Evolutionary conservation across 2,329 filamentous ascomycete genomes (phyloP).

Genomic region (Aspergillus persii): DNA sequence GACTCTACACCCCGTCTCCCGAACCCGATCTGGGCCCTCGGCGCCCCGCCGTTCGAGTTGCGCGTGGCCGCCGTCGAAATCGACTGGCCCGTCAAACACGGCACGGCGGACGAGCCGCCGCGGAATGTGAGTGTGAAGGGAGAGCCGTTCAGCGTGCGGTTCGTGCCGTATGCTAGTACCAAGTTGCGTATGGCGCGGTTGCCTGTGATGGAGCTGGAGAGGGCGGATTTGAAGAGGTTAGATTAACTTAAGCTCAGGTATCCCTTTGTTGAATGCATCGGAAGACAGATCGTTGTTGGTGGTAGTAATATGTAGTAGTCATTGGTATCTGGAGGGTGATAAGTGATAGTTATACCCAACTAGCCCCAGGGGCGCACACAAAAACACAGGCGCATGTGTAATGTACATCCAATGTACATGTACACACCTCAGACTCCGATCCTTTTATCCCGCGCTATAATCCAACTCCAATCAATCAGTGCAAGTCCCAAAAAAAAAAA

Average conservation of each 20-base stretch:
- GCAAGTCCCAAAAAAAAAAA: background rate
- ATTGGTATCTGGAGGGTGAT: too few species aligned
- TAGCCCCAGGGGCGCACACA: too few species aligned
- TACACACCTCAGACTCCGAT: background rate
- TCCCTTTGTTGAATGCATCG: too few species aligned
- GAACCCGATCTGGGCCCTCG: slow-evolving; percentile 2
- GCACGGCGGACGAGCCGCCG: slow-evolving; percentile 35
- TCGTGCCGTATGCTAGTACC: slow-evolving; percentile 49
- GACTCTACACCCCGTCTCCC: background rate
- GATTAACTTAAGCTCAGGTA: too few species aligned
- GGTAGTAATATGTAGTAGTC: too few species aligned
- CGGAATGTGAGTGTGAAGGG: slow-evolving; percentile 30
- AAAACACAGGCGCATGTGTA: too few species aligned
- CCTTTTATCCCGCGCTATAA: too few species aligned
- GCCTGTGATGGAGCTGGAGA: slow-evolving; percentile 20
- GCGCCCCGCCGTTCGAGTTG: background rate
- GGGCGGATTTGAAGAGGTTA: background rate
- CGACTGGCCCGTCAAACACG: slow-evolving; percentile 34
- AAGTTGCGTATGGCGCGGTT: slow-evolving; percentile 50
- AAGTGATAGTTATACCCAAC: too few species aligned
- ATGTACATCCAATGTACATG: too few species aligned
- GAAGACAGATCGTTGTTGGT: too few species aligned
- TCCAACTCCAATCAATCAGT: background rate
- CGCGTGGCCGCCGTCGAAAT: slow-evolving; percentile 32
- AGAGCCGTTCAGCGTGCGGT: slow-evolving; percentile 32